phyloP scores from a whole-genome alignment of 139 green algal genomes.

The Closterium sp. region DNA sequence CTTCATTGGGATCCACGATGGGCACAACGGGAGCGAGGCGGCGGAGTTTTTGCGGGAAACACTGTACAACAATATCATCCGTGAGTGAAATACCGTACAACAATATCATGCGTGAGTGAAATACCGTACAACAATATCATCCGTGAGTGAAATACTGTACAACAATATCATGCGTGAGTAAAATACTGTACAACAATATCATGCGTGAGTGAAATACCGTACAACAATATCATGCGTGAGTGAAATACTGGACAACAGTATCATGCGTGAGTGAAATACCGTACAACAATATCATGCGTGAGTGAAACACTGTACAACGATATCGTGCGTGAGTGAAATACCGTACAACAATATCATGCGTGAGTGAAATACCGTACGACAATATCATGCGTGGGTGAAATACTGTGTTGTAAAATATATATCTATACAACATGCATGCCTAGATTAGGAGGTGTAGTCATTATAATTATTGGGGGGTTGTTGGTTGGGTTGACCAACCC shows the following conservation, averaged over 20 bases:
- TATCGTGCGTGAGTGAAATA: too few relatives aligned
- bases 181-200: background rate
- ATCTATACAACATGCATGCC: too few relatives aligned
- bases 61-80: slow-evolving; percentile 27
- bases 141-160: background rate
- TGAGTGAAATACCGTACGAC: too few relatives aligned
- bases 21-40: slow-evolving; percentile 24
- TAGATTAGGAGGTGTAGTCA: too few relatives aligned
- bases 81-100: background rate
- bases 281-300: background rate
- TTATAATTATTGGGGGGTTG: too few relatives aligned
- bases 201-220: background rate
- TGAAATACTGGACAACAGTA: background rate
- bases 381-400: too few relatives aligned
- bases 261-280: background rate
- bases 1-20: slow-evolving; percentile 39
- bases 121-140: background rate
- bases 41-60: slow-evolving; percentile 20
- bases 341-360: too few relatives aligned
- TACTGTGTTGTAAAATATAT: too few relatives aligned
- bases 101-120: background rate
- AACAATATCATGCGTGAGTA: background rate
- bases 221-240: background rate
- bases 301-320: too few relatives aligned
- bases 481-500: too few relatives aligned